phyloP scores from a whole-genome alignment of 2,329 filamentous ascomycete species.

The Plectosphaerella plurivora region DNA sequence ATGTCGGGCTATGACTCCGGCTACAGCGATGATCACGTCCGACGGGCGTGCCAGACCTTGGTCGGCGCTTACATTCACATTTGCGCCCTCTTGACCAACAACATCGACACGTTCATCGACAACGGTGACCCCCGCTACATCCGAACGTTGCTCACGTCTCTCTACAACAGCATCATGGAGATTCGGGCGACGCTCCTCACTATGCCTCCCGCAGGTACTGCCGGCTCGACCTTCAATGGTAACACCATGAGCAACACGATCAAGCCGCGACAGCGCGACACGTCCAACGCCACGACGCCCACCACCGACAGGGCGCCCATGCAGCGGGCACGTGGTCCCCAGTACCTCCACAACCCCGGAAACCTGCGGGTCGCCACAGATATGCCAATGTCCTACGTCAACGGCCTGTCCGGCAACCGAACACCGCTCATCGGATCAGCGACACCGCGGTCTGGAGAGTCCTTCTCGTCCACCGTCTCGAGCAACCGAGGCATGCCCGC shows the following conservation, averaged over 20 bases:
- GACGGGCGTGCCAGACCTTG: slow-evolving; percentile 58
- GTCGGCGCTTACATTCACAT: slow-evolving; percentile 63
- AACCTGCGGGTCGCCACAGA: slow-evolving; percentile 56
- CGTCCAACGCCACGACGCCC: slow-evolving; percentile 48
- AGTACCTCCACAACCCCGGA: slow-evolving; percentile 42
- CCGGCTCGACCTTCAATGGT: background rate
- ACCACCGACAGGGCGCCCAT: slow-evolving; percentile 38
- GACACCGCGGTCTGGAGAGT: slow-evolving; percentile 82
- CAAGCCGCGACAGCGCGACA: slow-evolving; percentile 45
- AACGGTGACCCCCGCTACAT: slow-evolving; percentile 65
- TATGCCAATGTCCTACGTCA: slow-evolving; percentile 42
- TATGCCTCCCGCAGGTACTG: slow-evolving; percentile 16
- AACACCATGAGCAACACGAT: slow-evolving; percentile 39
- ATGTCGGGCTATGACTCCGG: slow-evolving; percentile 42
- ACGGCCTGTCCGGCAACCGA: slow-evolving; percentile 44
- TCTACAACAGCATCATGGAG: slow-evolving; percentile 66
- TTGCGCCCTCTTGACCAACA: slow-evolving; percentile 54
- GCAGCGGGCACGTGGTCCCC: slow-evolving; percentile 31
- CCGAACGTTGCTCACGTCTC: slow-evolving; percentile 56
- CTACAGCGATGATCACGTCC: slow-evolving; percentile 59
- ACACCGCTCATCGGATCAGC: slow-evolving; percentile 50
- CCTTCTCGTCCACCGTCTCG: slow-evolving; percentile 58
- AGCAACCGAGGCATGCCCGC: slow-evolving; percentile 43
- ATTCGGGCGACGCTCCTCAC: slow-evolving; percentile 50
- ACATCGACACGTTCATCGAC: slow-evolving; percentile 60